Base-by-base conservation (phyloP, 2,329 filamentous ascomycete genomes). In the Mollisiaceae sp. region DNA sequence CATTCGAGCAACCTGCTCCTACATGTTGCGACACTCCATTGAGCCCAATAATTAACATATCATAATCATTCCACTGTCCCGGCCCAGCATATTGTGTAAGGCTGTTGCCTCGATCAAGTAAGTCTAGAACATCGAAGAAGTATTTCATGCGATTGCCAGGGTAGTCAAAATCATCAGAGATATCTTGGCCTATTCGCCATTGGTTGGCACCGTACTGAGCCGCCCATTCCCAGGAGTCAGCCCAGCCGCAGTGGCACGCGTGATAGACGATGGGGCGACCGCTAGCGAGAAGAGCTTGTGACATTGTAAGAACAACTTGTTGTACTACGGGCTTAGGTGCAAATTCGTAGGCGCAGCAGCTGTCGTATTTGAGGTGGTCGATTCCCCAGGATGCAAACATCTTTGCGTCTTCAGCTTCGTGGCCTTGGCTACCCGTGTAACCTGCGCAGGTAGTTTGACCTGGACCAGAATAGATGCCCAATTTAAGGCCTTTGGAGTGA, bases 391-490 rank as follows among this genome's bases (percentile, higher is more conserved):
- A 78, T 0, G 84, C 82, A 72, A 85, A 89, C 0, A 83, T 82
- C 54, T 80, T 74, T 1, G 86, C 87, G 74, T 90, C 88, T 18
- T 85, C 76, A 1, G 80, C 76, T 68, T 90, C 87, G 67, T 84
- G 82, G 0, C 83, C 86, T 14, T 86, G 72, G 65, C 82, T 85
- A 1, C 82, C 87, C 14, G 84, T 67, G 24, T 71, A 71, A 0
- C 67, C 69, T 18, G 65, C 67, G 62, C 69, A 72, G 22, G 68
- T 69, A 8, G 35, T 32, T 22, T 66, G 77, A 41, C 84, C 84
- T 0, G 84, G 83, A 71, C 83, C 83, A 68, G 83, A 84, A 71
- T 90, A 90, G 60, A 90, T 88, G 0, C 88, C 88, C 11, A 89
- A 76, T 71, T 89, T 89, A 54, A 90, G 72, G 1, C 85, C 86